These are phyloP conservation scores for Auriscalpium orientale DNA, from an alignment of 768 basidiomycete species.

Conservation along the genomic window DNA sequence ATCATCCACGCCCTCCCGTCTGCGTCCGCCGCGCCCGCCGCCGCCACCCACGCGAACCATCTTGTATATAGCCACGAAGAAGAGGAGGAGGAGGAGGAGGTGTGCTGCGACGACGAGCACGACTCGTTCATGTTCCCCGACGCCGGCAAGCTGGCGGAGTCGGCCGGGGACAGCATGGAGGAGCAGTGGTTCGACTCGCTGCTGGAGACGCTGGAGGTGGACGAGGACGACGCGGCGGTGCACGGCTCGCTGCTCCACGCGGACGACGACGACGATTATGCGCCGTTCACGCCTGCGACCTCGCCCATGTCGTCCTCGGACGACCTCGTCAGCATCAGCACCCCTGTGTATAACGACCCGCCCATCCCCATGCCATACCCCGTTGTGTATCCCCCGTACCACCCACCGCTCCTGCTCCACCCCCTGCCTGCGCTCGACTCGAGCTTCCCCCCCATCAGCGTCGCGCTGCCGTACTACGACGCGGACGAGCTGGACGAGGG, in stretches of 20 bases:
- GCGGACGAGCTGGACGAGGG: slow-evolving; percentile 60
- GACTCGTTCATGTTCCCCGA: slow-evolving; percentile 81
- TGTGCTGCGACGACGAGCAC: slow-evolving; percentile 36
- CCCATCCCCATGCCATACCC: slow-evolving; percentile 48
- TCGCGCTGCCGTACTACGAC: slow-evolving; percentile 58
- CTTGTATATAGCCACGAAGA: slow-evolving; percentile 31
- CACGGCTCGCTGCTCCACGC: slow-evolving; percentile 39
- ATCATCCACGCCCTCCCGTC: slow-evolving; percentile 47
- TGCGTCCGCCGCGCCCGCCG: slow-evolving; percentile 17
- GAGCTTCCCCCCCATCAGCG: slow-evolving; percentile 31
- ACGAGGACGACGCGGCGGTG: slow-evolving; percentile 54
- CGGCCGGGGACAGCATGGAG: slow-evolving; percentile 47
- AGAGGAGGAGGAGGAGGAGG: slow-evolving; percentile 43
- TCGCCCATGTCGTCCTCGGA: slow-evolving; percentile 77
- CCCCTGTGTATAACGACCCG: slow-evolving; percentile 40
- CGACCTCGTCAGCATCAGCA: slow-evolving; percentile 52
- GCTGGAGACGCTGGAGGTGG: slow-evolving; percentile 63
- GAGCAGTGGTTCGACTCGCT: slow-evolving; percentile 79
- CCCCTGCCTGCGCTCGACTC: slow-evolving; percentile 32
- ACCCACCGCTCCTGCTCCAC: slow-evolving; percentile 39
- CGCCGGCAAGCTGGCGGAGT: slow-evolving; percentile 46
- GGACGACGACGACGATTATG: slow-evolving; percentile 59
- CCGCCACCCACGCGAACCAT: slow-evolving; percentile 24
- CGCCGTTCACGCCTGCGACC: slow-evolving; percentile 47
- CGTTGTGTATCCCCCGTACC: slow-evolving; percentile 48